Conservation (phyloP, 345 rosid genomes). For the Eutrema heterophyllum region DNA sequence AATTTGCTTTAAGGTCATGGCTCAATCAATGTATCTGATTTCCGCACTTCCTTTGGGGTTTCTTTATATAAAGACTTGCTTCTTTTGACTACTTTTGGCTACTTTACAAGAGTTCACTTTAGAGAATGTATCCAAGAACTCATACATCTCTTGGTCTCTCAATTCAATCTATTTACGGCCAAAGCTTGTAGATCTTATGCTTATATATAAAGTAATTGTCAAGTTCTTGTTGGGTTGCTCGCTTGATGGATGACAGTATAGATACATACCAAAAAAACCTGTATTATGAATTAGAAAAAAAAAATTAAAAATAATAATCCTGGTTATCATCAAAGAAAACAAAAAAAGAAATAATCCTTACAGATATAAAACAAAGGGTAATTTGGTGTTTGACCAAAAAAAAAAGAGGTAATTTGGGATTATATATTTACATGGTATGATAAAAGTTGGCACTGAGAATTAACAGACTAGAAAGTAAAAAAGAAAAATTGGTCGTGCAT, state of each 20-base stretch:
- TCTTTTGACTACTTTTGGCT: conserved; percentile 7
- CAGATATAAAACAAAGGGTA: too few species aligned
- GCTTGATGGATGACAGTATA: not conserved
- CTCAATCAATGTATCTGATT: not conserved
- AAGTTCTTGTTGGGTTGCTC: not conserved
- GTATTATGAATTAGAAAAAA: not conserved
- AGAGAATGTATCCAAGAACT: conserved; percentile 1
- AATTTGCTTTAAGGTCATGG: conserved; percentile 41
- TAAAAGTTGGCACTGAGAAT: too few species aligned
- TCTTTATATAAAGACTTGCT: not conserved
- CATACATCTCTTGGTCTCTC: not conserved
- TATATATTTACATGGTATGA: not conserved
- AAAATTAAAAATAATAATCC: not conserved
- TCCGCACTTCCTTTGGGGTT: not conserved
- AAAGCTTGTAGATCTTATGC: not conserved
- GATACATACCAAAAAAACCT: not conserved
- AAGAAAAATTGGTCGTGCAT: too few species aligned
- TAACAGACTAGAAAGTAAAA: too few species aligned
- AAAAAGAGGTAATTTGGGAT: too few species aligned
- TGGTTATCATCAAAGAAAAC: not conserved
- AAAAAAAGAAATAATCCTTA: too few species aligned
- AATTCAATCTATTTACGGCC: not conserved
- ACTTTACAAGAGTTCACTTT: conserved; percentile 11
- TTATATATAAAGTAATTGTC: not conserved
- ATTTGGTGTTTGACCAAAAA: too few species aligned